These are phyloP conservation scores for Taphrina communis DNA, from an alignment of 1,139 yeast genomes.

Conservation along the genomic window DNA sequence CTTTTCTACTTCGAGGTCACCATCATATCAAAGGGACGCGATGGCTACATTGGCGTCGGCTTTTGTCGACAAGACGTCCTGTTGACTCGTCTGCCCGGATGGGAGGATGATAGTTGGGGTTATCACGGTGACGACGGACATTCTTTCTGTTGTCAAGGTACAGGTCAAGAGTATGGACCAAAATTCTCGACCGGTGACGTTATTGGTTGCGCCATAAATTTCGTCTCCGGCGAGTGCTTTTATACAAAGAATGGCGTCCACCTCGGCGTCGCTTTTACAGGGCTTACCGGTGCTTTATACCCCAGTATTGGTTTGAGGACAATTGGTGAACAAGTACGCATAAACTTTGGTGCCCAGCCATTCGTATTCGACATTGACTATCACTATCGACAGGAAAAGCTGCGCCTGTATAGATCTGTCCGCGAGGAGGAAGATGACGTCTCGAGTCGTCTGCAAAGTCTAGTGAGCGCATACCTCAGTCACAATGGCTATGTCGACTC, in stretches of 20 bases:
- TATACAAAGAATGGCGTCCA: slow-evolving; percentile 81
- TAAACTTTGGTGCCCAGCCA: slow-evolving; percentile 74
- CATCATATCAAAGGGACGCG: slow-evolving; percentile 54
- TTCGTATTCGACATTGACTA: slow-evolving; percentile 75
- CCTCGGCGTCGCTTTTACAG: slow-evolving; percentile 61
- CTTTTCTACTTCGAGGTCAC: slow-evolving; percentile 65
- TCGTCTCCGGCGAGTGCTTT: slow-evolving; percentile 66
- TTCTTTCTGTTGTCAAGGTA: slow-evolving; percentile 56
- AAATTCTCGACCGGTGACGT: slow-evolving; percentile 65
- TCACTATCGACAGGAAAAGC: slow-evolving; percentile 57
- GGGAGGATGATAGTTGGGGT: slow-evolving; percentile 61
- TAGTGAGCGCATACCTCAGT: slow-evolving; percentile 71
- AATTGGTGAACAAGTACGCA: slow-evolving; percentile 58
- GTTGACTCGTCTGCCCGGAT: slow-evolving; percentile 55
- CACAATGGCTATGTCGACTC: slow-evolving; percentile 77
- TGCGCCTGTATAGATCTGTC: slow-evolving; percentile 34
- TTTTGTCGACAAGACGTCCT: slow-evolving; percentile 50
- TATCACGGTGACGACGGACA: slow-evolving; percentile 66
- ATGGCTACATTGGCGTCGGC: slow-evolving; percentile 53
- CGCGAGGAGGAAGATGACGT: slow-evolving; percentile 41
- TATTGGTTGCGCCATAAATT: slow-evolving; percentile 86
- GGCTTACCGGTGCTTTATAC: slow-evolving; percentile 54
- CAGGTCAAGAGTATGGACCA: slow-evolving; percentile 56
- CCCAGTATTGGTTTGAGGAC: slow-evolving; percentile 61
- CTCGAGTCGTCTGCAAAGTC: slow-evolving; percentile 43